Evolutionary conservation across 495 filamentous ascomycete genomes (phyloP).

Genomic region (Xylaria venustula): DNA sequence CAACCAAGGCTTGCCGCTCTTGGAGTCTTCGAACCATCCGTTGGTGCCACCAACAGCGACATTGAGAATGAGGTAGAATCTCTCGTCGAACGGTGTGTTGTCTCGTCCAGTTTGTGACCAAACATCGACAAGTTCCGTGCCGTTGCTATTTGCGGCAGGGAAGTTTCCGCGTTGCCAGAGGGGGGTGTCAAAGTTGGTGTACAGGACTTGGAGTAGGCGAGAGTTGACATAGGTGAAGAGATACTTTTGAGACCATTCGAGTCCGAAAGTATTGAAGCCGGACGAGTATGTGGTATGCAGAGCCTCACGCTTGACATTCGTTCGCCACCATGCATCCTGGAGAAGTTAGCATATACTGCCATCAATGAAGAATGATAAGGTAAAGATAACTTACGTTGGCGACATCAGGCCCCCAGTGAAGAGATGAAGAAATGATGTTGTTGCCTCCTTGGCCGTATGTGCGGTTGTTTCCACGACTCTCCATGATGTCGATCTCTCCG

Average conservation of each 20-base stretch:
- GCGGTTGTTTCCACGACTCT: constrained; percentile 77
- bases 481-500: constrained; percentile 84
- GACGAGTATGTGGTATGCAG: constrained; percentile 72
- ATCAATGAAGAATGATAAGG: neutral
- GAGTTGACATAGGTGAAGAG: constrained; percentile 84
- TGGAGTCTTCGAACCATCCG: constrained; percentile 77
- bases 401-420: constrained; percentile 75
- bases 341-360: constrained; percentile 14
- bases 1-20: constrained; percentile 75
- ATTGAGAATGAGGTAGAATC: constrained; percentile 80
- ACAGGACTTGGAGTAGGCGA: constrained; percentile 74
- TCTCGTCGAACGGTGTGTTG: constrained; percentile 75
- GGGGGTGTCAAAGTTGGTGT: constrained; percentile 68
- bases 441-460: constrained; percentile 73
- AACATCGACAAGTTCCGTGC: constrained; percentile 62
- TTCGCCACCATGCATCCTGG: constrained; percentile 71
- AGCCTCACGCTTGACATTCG: constrained; percentile 71
- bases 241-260: constrained; percentile 88
- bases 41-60: constrained; percentile 81
- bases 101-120: constrained; percentile 64
- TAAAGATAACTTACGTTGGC: constrained; percentile 29
- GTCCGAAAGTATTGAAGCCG: constrained; percentile 68
- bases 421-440: constrained; percentile 74
- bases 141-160: constrained; percentile 64
- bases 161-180: constrained; percentile 77